Percentiles rank a stretch among this genome's conserved stretches.
These are phyloP conservation scores for Leccinellum albellum DNA, from an alignment of 768 basidiomycete species.

Conservation along the genomic window DNA sequence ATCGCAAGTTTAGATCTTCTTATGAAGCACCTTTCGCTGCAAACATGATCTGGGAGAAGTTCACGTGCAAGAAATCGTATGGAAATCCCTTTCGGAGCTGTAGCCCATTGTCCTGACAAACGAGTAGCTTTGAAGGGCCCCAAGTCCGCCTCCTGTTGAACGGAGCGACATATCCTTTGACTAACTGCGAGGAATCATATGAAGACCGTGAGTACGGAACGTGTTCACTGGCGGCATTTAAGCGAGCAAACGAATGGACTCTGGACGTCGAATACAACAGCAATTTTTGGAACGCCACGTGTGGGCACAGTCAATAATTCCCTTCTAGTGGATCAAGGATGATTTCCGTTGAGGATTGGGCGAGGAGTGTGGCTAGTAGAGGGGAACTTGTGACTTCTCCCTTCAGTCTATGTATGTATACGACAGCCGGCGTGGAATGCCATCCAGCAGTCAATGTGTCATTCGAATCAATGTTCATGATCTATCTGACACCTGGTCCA, in stretches of 20 bases:
- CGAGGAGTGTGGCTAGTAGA: too few species aligned
- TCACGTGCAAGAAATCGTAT: conserved; percentile 36
- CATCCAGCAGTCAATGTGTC: too few species aligned
- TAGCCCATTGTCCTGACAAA: neutral
- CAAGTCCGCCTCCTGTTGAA: conserved; percentile 42
- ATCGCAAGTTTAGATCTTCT: conserved; percentile 36
- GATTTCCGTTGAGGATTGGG: too few species aligned
- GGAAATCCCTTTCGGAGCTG: neutral
- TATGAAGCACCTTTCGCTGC: conserved; percentile 40
- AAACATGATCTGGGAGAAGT: conserved; percentile 42
- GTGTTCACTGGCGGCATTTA: conserved; percentile 36
- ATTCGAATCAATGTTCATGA: too few species aligned
- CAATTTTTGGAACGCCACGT: conserved; percentile 36
- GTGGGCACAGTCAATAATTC: too few species aligned
- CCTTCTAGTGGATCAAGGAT: too few species aligned
- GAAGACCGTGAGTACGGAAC: conserved; percentile 33
- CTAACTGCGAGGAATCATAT: conserved; percentile 27
- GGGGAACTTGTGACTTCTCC: too few species aligned
- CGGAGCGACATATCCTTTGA: conserved; percentile 35
- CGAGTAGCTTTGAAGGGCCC: conserved; percentile 29
- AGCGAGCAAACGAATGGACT: conserved; percentile 25
- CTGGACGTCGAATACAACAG: conserved; percentile 28
- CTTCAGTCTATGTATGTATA: too few species aligned
- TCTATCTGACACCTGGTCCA: too few species aligned
- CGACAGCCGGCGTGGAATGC: too few species aligned